Evolutionary conservation across 345 rosid genomes (phyloP).

Genomic region (Boechera divaricarpa): DNA sequence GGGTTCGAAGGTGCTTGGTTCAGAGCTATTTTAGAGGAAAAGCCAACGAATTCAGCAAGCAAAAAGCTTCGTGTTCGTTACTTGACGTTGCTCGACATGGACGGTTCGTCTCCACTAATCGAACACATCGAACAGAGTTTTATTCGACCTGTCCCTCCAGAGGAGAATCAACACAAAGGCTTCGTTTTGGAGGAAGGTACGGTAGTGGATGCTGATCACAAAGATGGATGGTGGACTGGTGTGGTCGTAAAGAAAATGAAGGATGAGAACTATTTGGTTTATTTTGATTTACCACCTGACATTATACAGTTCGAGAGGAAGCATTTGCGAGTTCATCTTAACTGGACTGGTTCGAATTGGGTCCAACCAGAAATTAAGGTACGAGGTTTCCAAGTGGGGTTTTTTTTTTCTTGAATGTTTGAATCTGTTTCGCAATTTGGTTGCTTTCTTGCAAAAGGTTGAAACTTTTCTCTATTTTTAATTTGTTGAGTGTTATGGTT

Average conservation of each 20-base stretch:
- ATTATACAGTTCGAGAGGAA: conserved; percentile 49
- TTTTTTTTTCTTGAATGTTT: not conserved
- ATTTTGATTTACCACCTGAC: conserved; percentile 62
- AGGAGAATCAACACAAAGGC: not conserved
- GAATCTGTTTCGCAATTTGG: not conserved
- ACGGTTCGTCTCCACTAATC: conserved; percentile 45
- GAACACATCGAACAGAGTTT: conserved; percentile 45
- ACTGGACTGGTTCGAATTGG: conserved; percentile 59
- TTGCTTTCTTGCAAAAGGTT: conserved; percentile 7
- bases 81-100: conserved; percentile 48
- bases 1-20: conserved; percentile 66
- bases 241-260: conserved; percentile 52
- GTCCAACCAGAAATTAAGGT: conserved; percentile 45
- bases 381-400: not conserved
- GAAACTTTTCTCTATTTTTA: not conserved
- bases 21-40: conserved; percentile 52
- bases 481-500: not conserved
- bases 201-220: conserved; percentile 51
- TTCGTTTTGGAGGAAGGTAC: conserved; percentile 44
- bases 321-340: conserved; percentile 55
- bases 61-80: conserved; percentile 51
- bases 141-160: conserved; percentile 61
- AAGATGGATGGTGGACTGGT: conserved; percentile 70
- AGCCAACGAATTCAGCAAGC: conserved; percentile 40
- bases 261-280: conserved; percentile 47